Evolutionary conservation across 139 green algal species (phyloP), one percentile per base, ranked within the genome.

Genomic region (Chlorella sp.): DNA sequence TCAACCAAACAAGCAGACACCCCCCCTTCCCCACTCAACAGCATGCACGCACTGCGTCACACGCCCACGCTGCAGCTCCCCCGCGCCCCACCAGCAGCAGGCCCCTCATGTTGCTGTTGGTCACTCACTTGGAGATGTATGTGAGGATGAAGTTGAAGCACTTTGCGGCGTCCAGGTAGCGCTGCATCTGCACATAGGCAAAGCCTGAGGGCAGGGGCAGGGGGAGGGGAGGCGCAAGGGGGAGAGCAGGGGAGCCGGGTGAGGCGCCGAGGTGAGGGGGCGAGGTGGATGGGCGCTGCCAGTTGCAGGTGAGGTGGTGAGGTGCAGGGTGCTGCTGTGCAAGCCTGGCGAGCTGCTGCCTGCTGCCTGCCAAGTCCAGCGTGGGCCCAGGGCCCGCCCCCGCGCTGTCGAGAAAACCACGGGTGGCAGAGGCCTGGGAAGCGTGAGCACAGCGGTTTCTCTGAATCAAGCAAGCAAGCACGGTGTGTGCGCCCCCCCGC

Each of bases 91-190:
- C 7, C 48, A 57, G 48, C 48, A 57, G 48, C 48, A 57, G 48
- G 48, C 48, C 48, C 48, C 48, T 9, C 48, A 57, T 9, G 48
- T 14, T 26, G 4, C 15, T 40, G 37, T 19, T 19, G 32, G 7
- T 26, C 11, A 75, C 80, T 77, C 68, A 91, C 88, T 91, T 91
- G 89, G 95, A 91, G 89, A 99, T 97, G 94, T 98, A 98, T 18
- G 93, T 91, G 39, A 99, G 92, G 39, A 97, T 91, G 48, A 84
- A 95, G 95, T 99, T 99, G 93, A 99, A 97, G 83, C 93, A 95
- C 57, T 93, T 93, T 11, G 94, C 95, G 0, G 97, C 97, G 91
- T 99, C 97, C 37, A 96, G 83, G 89, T 98, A 99, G 42, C 97
- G 96, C 71, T 91, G 88, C 92, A 98, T 91, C 96, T 98, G 97